Percentiles rank a stretch among this genome's conserved stretches.
Conservation (phyloP, 2,329 filamentous ascomycete species). For the Sporothrix variecibatus region DNA sequence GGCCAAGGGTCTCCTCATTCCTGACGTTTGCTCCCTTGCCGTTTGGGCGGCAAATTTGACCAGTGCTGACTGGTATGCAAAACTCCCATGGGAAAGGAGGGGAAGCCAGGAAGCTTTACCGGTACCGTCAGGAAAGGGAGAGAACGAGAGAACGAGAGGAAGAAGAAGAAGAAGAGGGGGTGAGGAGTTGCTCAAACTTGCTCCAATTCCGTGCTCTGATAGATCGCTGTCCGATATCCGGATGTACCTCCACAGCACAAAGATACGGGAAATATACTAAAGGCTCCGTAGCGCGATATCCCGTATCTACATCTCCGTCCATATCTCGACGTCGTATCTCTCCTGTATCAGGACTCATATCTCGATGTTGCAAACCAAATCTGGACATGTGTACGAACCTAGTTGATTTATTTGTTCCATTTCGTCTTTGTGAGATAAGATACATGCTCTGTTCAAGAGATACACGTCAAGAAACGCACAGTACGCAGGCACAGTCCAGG, state of each 20-base stretch:
- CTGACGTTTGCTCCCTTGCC: conserved; percentile 21
- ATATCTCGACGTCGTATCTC: neutral
- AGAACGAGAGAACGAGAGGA: neutral
- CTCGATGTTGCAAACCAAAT: neutral
- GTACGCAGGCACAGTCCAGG: neutral
- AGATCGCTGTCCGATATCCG: neutral
- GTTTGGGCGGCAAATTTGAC: conserved; percentile 17
- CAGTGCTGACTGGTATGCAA: conserved; percentile 12
- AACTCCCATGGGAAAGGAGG: neutral
- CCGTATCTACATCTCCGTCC: neutral
- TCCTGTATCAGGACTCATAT: neutral
- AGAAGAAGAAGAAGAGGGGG: neutral
- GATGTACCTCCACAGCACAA: neutral
- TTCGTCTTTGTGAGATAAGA: neutral
- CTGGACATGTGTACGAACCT: neutral
- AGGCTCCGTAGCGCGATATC: neutral
- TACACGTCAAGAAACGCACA: neutral
- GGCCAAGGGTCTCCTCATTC: conserved; percentile 20
- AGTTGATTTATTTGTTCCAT: neutral
- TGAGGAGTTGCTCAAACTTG: conserved; percentile 2
- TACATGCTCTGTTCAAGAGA: neutral
- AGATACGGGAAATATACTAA: neutral
- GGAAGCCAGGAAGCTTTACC: neutral
- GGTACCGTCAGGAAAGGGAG: neutral
- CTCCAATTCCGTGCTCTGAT: neutral